A percentile compares a stretch with the other conserved stretches of the same genome.
These are phyloP conservation scores for Multifurca ochricompacta DNA, from an alignment of 768 basidiomycete species.

Conservation along the genomic window DNA sequence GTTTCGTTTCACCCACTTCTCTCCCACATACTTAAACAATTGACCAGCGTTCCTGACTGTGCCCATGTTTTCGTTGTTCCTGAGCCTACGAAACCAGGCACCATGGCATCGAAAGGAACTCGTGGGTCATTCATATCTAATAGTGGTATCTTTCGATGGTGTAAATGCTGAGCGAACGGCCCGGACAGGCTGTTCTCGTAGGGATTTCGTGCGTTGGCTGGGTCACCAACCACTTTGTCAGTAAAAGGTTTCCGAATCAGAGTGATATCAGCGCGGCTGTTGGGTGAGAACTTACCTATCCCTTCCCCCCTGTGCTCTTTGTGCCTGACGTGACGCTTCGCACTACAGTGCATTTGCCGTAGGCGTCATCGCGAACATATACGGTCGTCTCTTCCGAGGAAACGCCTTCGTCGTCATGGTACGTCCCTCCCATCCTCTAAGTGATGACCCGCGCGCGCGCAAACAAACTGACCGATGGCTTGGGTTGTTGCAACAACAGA, in stretches of 20 bases:
- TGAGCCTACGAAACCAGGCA: conserved; percentile 60
- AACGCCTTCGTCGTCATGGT: conserved; percentile 82
- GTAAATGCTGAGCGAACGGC: background rate
- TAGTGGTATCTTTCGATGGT: background rate
- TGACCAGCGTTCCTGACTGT: conserved; percentile 59
- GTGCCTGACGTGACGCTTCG: background rate
- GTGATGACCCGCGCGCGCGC: background rate
- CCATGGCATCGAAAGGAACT: conserved; percentile 51
- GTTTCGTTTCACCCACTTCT: background rate
- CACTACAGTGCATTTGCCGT: conserved; percentile 61
- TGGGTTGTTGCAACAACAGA: conserved; percentile 32
- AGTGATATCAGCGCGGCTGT: conserved; percentile 73
- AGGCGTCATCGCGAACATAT: conserved; percentile 71
- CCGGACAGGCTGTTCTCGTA: conserved; percentile 42
- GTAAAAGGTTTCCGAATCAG: conserved; percentile 53
- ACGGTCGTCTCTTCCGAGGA: conserved; percentile 63
- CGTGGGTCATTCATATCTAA: conserved; percentile 30
- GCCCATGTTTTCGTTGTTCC: conserved; percentile 57
- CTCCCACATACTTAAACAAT: background rate
- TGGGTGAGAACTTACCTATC: conserved; percentile 36
- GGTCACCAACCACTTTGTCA: conserved; percentile 70
- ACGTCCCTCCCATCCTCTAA: conserved; percentile 19
- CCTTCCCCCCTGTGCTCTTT: background rate
- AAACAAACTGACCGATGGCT: background rate
- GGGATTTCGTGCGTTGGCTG: conserved; percentile 62